A percentile compares a stretch with the other conserved stretches of the same genome.
Evolutionary conservation across 768 basidiomycete species (phyloP).

Genomic region (Suillus placidus): DNA sequence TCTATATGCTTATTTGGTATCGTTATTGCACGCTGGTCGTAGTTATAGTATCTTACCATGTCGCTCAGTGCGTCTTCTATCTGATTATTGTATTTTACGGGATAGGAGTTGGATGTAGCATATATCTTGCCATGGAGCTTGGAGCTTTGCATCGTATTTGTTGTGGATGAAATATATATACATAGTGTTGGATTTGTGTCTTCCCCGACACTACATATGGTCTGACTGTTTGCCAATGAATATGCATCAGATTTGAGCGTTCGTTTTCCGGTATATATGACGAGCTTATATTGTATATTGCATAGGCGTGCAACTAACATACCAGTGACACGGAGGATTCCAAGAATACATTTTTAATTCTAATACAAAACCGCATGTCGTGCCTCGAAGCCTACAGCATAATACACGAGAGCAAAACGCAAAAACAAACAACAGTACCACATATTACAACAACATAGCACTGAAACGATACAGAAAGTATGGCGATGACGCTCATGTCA

Average conservation of each 20-base stretch:
- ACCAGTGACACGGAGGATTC: not conserved
- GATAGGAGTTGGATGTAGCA: too few relatives aligned
- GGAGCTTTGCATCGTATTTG: not conserved
- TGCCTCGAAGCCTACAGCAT: not conserved
- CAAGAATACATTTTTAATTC: not conserved
- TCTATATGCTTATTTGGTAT: not conserved
- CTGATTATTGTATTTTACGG: too few relatives aligned
- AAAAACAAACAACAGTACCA: conserved; percentile 2
- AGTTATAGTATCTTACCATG: not conserved
- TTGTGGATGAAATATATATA: not conserved
- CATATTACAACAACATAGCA: conserved; percentile 7
- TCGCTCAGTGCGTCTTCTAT: too few relatives aligned
- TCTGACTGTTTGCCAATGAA: too few relatives aligned
- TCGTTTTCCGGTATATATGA: too few relatives aligned
- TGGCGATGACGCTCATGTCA: conserved; percentile 11
- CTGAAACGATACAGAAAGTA: not conserved
- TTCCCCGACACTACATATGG: too few relatives aligned
- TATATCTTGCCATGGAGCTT: not conserved
- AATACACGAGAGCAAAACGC: conserved; percentile 5
- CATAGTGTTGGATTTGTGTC: too few relatives aligned
- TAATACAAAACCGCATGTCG: not conserved
- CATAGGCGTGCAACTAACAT: not conserved
- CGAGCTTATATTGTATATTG: not conserved
- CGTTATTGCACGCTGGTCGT: not conserved
- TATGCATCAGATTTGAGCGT: too few relatives aligned